These are phyloP conservation scores for Aspergillus kassunensis DNA, from an alignment of 495 filamentous ascomycete species.

Conservation along the genomic window DNA sequence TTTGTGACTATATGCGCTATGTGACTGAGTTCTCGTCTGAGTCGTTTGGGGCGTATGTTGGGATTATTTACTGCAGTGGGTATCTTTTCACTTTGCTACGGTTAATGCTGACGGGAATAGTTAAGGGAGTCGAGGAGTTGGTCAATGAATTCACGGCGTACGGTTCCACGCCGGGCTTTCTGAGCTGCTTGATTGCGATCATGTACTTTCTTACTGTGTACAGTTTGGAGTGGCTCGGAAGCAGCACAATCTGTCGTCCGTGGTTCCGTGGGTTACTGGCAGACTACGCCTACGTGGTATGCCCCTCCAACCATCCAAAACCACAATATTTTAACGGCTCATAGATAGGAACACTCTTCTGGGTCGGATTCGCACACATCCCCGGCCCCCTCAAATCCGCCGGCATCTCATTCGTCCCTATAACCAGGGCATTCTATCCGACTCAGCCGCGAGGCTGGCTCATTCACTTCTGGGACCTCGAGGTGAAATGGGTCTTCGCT, in stretches of 20 bases:
- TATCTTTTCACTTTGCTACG: slow-evolving; percentile 22
- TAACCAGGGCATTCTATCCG: slow-evolving; percentile 66
- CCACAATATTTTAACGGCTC: not conserved
- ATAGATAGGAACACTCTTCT: slow-evolving; percentile 66
- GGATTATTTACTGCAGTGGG: slow-evolving; percentile 69
- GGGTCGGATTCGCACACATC: slow-evolving; percentile 73
- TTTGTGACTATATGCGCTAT: slow-evolving; percentile 67
- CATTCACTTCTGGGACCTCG: slow-evolving; percentile 74
- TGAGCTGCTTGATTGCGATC: slow-evolving; percentile 19
- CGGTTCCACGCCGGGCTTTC: slow-evolving; percentile 11
- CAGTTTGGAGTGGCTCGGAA: slow-evolving; percentile 15
- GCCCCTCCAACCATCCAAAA: not conserved
- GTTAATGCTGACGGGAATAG: not conserved
- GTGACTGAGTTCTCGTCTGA: slow-evolving; percentile 73
- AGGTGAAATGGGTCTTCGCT: slow-evolving; percentile 64
- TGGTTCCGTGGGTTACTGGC: slow-evolving; percentile 15
- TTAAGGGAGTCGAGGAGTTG: slow-evolving; percentile 22
- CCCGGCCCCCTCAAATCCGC: slow-evolving; percentile 59
- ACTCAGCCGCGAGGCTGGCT: slow-evolving; percentile 70
- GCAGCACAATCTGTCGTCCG: slow-evolving; percentile 15
- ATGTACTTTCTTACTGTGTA: slow-evolving; percentile 20
- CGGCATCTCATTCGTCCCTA: slow-evolving; percentile 55
- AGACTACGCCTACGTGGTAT: slow-evolving; percentile 22
- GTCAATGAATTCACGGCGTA: slow-evolving; percentile 15
- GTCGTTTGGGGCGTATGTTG: slow-evolving; percentile 74